Percentiles rank a stretch among this genome's conserved stretches.
Conservation (phyloP, 345 rosid genomes). For the Aquilaria malaccensis region DNA sequence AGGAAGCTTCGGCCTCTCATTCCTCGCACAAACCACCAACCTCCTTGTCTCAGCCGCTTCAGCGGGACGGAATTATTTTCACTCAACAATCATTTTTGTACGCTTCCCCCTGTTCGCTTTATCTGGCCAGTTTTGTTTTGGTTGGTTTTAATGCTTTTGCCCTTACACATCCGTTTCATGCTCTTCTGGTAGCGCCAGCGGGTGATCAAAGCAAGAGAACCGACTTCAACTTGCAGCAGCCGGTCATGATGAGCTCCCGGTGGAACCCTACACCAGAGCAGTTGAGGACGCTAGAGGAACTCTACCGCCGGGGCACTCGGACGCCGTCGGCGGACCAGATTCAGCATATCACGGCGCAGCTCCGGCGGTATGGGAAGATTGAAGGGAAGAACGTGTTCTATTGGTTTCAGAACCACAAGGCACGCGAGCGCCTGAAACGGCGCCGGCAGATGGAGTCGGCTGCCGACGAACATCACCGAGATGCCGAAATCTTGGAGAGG, state of each 20-base stretch:
- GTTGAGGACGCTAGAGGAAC: constrained; percentile 73
- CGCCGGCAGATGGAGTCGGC: constrained; percentile 76
- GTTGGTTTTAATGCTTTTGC: background rate
- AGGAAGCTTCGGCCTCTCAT: constrained; percentile 68
- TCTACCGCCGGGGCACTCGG: constrained; percentile 75
- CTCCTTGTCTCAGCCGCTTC: constrained; percentile 26
- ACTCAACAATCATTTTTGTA: constrained; percentile 57
- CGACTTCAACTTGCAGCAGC: constrained; percentile 25
- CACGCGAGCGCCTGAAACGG: constrained; percentile 79
- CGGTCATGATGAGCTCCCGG: constrained; percentile 72
- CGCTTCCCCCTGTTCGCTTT: constrained; percentile 24
- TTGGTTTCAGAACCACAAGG: constrained; percentile 99
- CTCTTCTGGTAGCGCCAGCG: constrained; percentile 19
- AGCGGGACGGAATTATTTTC: constrained; percentile 40
- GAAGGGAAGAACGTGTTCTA: constrained; percentile 97
- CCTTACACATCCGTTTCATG: constrained; percentile 10
- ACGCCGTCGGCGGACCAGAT: constrained; percentile 92
- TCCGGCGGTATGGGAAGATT: constrained; percentile 78
- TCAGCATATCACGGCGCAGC: constrained; percentile 82
- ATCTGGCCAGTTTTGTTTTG: background rate
- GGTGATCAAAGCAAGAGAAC: constrained; percentile 58
- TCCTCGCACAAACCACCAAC: constrained; percentile 45
- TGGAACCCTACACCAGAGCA: constrained; percentile 99
- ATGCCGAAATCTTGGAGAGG: constrained; percentile 36
- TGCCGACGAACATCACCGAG: constrained; percentile 18